phyloP scores from a whole-genome alignment of 1,284 basidiomycete species.

The Laetiporus sulphureus region DNA sequence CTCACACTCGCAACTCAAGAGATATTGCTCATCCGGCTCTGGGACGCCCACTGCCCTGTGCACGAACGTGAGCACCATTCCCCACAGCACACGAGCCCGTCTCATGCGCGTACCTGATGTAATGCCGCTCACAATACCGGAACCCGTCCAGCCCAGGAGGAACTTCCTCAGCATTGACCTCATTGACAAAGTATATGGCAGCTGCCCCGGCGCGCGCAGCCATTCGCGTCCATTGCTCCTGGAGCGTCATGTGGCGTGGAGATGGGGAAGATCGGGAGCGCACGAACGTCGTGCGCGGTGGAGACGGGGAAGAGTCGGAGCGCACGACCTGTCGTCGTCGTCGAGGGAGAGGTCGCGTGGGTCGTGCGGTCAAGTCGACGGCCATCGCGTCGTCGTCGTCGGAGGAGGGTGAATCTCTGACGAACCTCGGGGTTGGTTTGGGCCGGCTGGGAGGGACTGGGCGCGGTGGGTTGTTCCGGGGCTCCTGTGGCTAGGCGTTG shows the following conservation, averaged over 20 bases:
- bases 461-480: too few relatives aligned
- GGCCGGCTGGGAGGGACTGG: too few relatives aligned
- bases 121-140: conserved; percentile 44
- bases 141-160: conserved; percentile 38
- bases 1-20: conserved; percentile 27
- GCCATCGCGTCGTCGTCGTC: too few relatives aligned
- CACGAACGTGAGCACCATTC: background rate
- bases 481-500: too few relatives aligned
- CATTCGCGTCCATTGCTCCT: conserved; percentile 2
- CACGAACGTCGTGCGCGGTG: background rate
- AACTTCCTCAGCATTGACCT: conserved; percentile 39
- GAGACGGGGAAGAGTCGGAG: background rate
- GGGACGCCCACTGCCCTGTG: conserved; percentile 15
- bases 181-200: conserved; percentile 38
- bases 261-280: background rate
- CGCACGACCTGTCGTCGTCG: background rate
- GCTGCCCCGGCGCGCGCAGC: conserved; percentile 28
- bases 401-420: too few relatives aligned
- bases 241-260: background rate
- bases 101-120: conserved; percentile 35
- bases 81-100: background rate
- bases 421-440: too few relatives aligned
- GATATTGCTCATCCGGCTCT: conserved; percentile 11
- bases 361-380: too few relatives aligned
- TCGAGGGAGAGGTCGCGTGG: background rate